A percentile compares a stretch with the other conserved stretches of the same genome.
Evolutionary conservation across 2,329 filamentous ascomycete genomes (phyloP).

Genomic region (Onygena corvina): DNA sequence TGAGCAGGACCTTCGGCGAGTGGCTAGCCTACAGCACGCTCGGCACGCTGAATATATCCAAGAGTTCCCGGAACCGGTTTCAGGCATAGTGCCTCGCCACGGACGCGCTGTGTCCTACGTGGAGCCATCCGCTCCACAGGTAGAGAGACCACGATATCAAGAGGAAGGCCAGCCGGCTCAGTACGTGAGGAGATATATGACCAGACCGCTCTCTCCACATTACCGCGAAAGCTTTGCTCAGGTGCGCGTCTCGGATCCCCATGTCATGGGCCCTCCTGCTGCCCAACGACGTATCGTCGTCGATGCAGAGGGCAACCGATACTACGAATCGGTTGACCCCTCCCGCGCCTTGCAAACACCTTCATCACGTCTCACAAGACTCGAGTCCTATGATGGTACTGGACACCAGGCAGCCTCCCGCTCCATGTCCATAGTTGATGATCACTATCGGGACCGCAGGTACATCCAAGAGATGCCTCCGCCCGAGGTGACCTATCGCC

Average conservation of each 20-base stretch:
- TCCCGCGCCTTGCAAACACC: conserved; percentile 24
- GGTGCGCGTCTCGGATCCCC: conserved; percentile 31
- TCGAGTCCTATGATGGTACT: conserved; percentile 27
- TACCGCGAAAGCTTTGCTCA: conserved; percentile 32
- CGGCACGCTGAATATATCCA: conserved; percentile 32
- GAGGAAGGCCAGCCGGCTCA: conserved; percentile 25
- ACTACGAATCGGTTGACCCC: conserved; percentile 45
- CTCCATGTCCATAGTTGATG: conserved; percentile 33
- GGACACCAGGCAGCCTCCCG: conserved; percentile 25
- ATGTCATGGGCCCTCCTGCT: conserved; percentile 42
- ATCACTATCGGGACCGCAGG: conserved; percentile 29
- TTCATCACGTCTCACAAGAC: conserved; percentile 23
- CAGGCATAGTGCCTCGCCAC: conserved; percentile 26
- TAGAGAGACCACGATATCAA: conserved; percentile 30
- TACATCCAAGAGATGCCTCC: conserved; percentile 37
- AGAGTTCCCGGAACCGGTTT: conserved; percentile 35
- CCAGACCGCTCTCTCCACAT: conserved; percentile 25
- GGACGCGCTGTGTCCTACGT: conserved; percentile 32
- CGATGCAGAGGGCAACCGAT: conserved; percentile 74
- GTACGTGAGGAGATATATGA: conserved; percentile 25
- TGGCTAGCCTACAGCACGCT: conserved; percentile 37
- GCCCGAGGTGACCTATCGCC: conserved; percentile 31
- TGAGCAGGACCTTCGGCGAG: conserved; percentile 36
- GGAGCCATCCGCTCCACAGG: conserved; percentile 24
- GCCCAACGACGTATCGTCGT: conserved; percentile 58